Percentiles rank a stretch among this genome's conserved stretches.
Conservation (phyloP, 805 yeast species). For the Saccharomycopsis synnaedendra region DNA sequence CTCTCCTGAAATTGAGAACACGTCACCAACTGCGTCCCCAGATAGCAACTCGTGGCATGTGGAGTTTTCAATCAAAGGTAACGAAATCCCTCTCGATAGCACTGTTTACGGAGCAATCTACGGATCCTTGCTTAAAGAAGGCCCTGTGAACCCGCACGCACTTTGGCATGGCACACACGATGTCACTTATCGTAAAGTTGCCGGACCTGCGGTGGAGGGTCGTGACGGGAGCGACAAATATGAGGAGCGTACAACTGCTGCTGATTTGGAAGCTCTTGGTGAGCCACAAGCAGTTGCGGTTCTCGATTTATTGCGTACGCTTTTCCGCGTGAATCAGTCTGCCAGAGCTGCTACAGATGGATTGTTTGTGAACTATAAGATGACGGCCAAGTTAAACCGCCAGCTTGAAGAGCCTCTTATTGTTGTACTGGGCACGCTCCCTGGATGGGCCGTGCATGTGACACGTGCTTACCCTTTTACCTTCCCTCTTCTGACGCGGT, state of each 20-base stretch:
- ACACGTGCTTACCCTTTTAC: conserved; percentile 69
- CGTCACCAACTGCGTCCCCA: neutral
- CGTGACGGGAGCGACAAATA: conserved; percentile 21
- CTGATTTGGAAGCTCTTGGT: conserved; percentile 22
- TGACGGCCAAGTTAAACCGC: conserved; percentile 75
- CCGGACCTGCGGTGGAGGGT: conserved; percentile 19
- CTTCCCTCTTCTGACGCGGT: conserved; percentile 74
- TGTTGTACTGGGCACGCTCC: conserved; percentile 78
- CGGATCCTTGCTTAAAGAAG: conserved; percentile 30
- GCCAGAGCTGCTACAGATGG: conserved; percentile 11
- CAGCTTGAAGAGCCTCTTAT: conserved; percentile 85
- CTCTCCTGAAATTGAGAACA: too few relatives aligned
- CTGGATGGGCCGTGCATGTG: conserved; percentile 73
- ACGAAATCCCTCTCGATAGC: conserved; percentile 47
- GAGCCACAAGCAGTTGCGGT: conserved; percentile 26
- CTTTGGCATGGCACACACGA: conserved; percentile 52
- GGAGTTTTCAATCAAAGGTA: conserved; percentile 49
- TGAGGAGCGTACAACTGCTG: conserved; percentile 20
- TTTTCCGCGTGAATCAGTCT: conserved; percentile 25
- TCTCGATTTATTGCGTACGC: conserved; percentile 36
- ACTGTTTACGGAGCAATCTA: conserved; percentile 72
- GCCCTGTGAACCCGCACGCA: conserved; percentile 32
- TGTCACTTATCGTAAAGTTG: conserved; percentile 33
- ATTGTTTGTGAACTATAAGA: conserved; percentile 62
- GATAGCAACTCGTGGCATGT: conserved; percentile 24